Evolutionary conservation across 768 basidiomycete genomes (phyloP).

Genomic region (Mycena belliarum): DNA sequence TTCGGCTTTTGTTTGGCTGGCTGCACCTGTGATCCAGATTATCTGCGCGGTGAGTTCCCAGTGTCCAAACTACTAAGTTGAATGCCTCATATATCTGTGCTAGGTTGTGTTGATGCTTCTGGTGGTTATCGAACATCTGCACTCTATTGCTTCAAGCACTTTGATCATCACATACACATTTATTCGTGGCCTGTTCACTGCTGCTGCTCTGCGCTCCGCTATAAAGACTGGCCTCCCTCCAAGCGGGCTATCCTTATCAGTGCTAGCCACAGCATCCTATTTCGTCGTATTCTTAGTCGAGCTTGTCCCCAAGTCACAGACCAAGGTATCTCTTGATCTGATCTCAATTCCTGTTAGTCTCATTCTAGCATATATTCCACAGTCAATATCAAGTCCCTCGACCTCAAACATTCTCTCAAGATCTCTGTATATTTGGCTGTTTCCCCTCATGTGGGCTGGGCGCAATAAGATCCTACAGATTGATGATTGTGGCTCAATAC

Average conservation of each 20-base stretch:
- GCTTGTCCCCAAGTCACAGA: background rate
- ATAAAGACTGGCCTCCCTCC: background rate
- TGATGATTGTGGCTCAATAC: background rate
- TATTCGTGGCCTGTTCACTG: background rate
- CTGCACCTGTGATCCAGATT: slow-evolving; percentile 3
- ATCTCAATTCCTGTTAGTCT: background rate
- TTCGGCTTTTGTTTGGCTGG: background rate
- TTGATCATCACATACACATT: slow-evolving; percentile 2
- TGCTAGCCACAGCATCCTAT: background rate
- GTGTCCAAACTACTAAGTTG: background rate
- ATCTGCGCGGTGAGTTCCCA: background rate
- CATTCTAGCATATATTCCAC: background rate
- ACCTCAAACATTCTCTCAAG: slow-evolving; percentile 1
- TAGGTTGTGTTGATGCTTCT: background rate
- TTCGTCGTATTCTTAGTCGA: background rate
- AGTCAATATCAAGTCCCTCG: slow-evolving; percentile 1
- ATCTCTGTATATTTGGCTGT: slow-evolving; percentile 7
- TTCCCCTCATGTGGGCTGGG: slow-evolving; percentile 10
- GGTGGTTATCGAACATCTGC: background rate
- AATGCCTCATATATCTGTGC: background rate
- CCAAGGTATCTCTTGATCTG: background rate
- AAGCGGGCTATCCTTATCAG: background rate
- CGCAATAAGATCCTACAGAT: slow-evolving; percentile 3
- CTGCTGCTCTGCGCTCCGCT: background rate
- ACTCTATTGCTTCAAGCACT: background rate